Evolutionary conservation across 495 filamentous ascomycete genomes (phyloP), one percentile per base, ranked within the genome.

Genomic region (Aspergillus ostianus): DNA sequence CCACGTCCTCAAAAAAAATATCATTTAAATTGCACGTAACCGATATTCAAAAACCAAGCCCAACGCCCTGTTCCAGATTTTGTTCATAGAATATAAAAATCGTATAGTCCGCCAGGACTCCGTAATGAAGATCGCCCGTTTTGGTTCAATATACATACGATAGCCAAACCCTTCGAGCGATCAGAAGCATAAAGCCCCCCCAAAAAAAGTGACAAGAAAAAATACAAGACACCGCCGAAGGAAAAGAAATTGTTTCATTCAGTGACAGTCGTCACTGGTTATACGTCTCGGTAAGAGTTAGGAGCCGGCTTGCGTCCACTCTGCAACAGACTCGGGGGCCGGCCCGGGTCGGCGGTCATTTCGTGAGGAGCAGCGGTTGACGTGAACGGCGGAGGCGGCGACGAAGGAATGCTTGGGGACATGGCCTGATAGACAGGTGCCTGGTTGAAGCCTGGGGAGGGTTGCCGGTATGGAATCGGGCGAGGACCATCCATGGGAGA

Each of bases 281-380:
- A 77, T 32, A 78, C 66, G 66, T 70, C 58, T 36, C 66, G 65
- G 18, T 57, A 74, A n/a, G 68, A 69, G 30, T 73, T 73, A 52
- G 70, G 64, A 8, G 59, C 65, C 15, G 76, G 75, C 55, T 72
- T 69, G 51, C 72, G 71, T 19, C 78, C 78, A 59, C 73, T 77
- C 63, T 76, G 72, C 55, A 80, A 60, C 13, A 80, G 60, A 74
- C 70, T 80, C 27, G 77, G 75, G 44, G 77, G 75, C 58, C 74
- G 67, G 59, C 69, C 65, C 56, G 61, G 61, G 47, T 72, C 65
- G 57, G 56, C 54, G 21, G 60, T 57, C 26, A 62, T 62, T 56
- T 72, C 67, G 20, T 64, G 64, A 26, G 67, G 49, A 15, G 69
- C 57, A 5, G 67, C 61, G 10, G 46, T 58, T 6, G 70, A 54